Evolutionary conservation across 2,329 filamentous ascomycete species (phyloP).

Genomic region (Sclerotinia borealis): DNA sequence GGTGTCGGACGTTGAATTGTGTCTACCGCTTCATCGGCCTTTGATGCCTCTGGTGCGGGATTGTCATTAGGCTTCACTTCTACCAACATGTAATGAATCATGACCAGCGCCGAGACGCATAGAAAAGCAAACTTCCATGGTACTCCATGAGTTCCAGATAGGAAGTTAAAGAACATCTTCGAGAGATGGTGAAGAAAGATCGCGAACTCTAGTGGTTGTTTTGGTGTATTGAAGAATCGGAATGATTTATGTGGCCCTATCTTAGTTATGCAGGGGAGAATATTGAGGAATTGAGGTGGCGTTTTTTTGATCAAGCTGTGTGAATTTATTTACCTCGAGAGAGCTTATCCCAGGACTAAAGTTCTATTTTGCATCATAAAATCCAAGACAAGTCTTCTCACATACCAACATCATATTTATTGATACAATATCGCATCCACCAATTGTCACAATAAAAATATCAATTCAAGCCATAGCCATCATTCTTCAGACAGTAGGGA

Average conservation of each 20-base stretch:
- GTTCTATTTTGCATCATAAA: neutral
- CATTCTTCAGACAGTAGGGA: too few relatives aligned
- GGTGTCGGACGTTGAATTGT: neutral
- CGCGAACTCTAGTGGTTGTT: neutral
- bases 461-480: neutral
- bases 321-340: neutral
- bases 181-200: neutral
- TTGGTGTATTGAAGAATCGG: neutral
- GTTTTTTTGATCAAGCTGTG: neutral
- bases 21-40: neutral
- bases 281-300: slow-evolving; percentile 6
- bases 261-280: neutral
- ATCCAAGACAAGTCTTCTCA: too few relatives aligned
- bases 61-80: neutral
- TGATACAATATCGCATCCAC: neutral
- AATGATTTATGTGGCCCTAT: neutral
- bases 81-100: slow-evolving; percentile 8
- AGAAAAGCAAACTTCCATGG: slow-evolving; percentile 11
- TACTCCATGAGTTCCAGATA: neutral
- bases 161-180: slow-evolving; percentile 4
- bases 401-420: neutral
- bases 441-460: neutral
- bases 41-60: neutral
- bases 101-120: neutral
- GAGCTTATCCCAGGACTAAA: neutral